Conservation (phyloP, 1,284 basidiomycete species). For the Apiotrichum siamense region DNA sequence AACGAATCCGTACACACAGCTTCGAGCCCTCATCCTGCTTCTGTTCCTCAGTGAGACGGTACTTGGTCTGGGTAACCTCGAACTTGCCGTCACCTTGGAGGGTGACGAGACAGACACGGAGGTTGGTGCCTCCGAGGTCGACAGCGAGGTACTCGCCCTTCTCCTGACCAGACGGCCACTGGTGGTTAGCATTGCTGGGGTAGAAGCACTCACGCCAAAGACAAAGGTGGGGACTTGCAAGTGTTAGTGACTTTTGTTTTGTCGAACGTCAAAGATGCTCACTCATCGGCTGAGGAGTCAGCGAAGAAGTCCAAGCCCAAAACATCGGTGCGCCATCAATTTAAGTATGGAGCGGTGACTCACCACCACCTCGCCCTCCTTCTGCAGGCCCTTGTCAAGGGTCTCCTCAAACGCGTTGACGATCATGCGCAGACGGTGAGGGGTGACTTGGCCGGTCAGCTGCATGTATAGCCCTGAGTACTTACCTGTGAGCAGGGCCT, state of each 20-base stretch:
- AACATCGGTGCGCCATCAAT: too few species aligned
- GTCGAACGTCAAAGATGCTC: neutral
- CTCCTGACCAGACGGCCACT: slow-evolving; percentile 86
- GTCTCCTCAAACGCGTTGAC: slow-evolving; percentile 92
- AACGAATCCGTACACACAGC: slow-evolving; percentile 47
- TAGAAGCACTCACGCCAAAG: slow-evolving; percentile 57
- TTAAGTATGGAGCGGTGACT: slow-evolving; percentile 48
- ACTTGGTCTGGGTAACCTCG: slow-evolving; percentile 96
- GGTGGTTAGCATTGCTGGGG: neutral
- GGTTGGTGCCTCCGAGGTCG: slow-evolving; percentile 94
- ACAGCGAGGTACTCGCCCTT: slow-evolving; percentile 85
- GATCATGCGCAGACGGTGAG: slow-evolving; percentile 94
- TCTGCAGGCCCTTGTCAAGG: slow-evolving; percentile 77
- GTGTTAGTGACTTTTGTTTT: slow-evolving; percentile 1
- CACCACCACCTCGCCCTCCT: slow-evolving; percentile 81
- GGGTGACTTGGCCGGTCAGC: slow-evolving; percentile 58
- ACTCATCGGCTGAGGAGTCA: slow-evolving; percentile 23
- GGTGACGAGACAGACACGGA: slow-evolving; percentile 93
- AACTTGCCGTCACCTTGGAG: slow-evolving; percentile 90
- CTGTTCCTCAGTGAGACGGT: slow-evolving; percentile 93
- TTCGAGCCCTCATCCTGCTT: slow-evolving; percentile 95
- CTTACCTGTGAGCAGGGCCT: slow-evolving; percentile 60
- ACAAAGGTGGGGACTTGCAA: slow-evolving; percentile 83
- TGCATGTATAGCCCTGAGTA: neutral
- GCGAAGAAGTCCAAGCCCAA: neutral